Conservation (phyloP, 306 rosid genomes). For the Astragalus glycyphyllos region DNA sequence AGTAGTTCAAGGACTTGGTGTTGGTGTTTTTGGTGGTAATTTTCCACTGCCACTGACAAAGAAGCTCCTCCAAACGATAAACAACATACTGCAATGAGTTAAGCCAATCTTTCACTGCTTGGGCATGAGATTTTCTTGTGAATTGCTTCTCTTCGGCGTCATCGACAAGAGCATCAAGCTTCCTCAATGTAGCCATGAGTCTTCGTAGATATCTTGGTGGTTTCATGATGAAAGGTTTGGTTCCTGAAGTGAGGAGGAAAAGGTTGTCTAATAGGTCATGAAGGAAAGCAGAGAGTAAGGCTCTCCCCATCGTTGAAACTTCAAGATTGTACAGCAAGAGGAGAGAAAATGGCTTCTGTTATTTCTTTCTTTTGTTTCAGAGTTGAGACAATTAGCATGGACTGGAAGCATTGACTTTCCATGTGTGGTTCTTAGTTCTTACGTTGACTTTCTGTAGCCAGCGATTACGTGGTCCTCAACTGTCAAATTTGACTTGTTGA, state of each 20-base stretch:
- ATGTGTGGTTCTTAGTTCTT: neutral
- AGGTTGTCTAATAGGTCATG: constrained; percentile 3
- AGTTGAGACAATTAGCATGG: constrained; percentile 3
- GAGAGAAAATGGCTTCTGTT: neutral
- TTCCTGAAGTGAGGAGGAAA: constrained; percentile 11
- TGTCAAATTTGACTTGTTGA: no score
- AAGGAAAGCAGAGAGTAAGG: constrained; percentile 40
- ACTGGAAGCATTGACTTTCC: neutral
- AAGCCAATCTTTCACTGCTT: constrained; percentile 34
- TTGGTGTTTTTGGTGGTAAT: constrained; percentile 7
- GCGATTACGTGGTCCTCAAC: no score
- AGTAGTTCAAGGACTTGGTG: constrained; percentile 2
- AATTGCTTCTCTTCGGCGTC: constrained; percentile 37
- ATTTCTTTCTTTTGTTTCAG: constrained; percentile 5
- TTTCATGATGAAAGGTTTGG: constrained; percentile 25
- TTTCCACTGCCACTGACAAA: neutral
- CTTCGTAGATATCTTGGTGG: constrained; percentile 8
- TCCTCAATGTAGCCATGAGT: neutral
- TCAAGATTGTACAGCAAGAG: neutral
- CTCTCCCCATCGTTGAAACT: constrained; percentile 38
- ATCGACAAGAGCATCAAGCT: constrained; percentile 26
- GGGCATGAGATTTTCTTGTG: neutral
- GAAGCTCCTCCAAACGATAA: constrained; percentile 27
- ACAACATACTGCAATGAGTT: neutral
- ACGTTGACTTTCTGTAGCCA: no score